A percentile compares a stretch with the other conserved stretches of the same genome.
Evolutionary conservation across 2,329 filamentous ascomycete genomes (phyloP).

Genomic region (Colletotrichum sp.): DNA sequence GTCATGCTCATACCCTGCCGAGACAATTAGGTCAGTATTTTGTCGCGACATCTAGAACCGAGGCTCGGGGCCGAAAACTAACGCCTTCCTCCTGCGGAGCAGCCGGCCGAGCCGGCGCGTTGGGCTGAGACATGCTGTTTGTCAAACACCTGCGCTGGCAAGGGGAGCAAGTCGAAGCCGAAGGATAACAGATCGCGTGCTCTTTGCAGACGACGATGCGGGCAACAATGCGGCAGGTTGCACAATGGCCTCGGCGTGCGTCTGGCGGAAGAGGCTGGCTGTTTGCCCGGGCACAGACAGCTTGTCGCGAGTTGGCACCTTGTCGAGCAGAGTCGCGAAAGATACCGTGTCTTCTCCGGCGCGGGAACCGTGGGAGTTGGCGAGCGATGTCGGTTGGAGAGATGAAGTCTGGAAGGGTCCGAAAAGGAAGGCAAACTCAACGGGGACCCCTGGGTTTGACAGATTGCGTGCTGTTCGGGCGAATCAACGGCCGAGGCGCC

Average conservation of each 20-base stretch:
- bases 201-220: background rate
- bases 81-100: constrained; percentile 20
- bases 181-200: constrained; percentile 8
- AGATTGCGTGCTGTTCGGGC: constrained; percentile 13
- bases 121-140: constrained; percentile 11
- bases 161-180: background rate
- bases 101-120: constrained; percentile 7
- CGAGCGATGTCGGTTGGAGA: constrained; percentile 11
- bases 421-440: background rate
- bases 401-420: background rate
- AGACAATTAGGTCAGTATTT: background rate
- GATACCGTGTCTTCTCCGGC: constrained; percentile 9
- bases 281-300: background rate
- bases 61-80: background rate
- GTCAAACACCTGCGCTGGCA: background rate
- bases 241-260: background rate
- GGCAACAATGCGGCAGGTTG: background rate
- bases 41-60: background rate
- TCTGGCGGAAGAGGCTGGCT: background rate
- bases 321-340: background rate
- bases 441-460: constrained; percentile 1
- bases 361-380: background rate
- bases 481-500: constrained; percentile 18
- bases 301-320: background rate
- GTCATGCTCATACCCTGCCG: constrained; percentile 40